Percentiles rank a stretch among this genome's conserved stretches.
Conservation (phyloP, 345 rosid species). For the Cochlearia excelsa region DNA sequence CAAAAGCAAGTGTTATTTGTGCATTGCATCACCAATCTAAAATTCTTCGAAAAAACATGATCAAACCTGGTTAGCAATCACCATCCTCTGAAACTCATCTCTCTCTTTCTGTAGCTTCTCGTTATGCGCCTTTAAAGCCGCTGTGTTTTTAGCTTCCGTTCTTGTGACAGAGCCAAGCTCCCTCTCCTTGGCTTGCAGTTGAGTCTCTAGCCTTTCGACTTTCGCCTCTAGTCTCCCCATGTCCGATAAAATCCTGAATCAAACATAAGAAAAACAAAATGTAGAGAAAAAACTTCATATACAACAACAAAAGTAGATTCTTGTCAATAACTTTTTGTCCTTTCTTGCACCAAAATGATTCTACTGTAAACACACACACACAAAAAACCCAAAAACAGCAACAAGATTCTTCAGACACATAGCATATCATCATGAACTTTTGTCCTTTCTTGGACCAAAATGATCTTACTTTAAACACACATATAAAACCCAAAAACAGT, state of each 20-base stretch:
- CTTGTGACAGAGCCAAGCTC: conserved; percentile 89
- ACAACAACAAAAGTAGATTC: conserved; percentile 9
- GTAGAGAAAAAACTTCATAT: neutral
- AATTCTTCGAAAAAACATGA: neutral
- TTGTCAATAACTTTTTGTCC: too few relatives aligned
- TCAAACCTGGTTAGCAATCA: conserved; percentile 87
- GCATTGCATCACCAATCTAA: conserved; percentile 1
- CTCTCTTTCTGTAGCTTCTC: conserved; percentile 93
- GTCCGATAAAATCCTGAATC: conserved; percentile 61
- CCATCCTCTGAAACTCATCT: conserved; percentile 98
- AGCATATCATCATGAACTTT: too few relatives aligned
- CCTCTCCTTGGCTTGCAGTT: conserved; percentile 78
- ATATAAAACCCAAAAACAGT: conserved; percentile 8
- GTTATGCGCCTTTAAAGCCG: conserved; percentile 78
- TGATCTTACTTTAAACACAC: neutral
- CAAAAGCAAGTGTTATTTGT: conserved; percentile 25
- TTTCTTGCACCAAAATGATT: too few relatives aligned
- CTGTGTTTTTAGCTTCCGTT: conserved; percentile 85
- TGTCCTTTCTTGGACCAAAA: too few relatives aligned
- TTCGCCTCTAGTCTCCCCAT: conserved; percentile 85
- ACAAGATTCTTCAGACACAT: too few relatives aligned
- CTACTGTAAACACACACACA: neutral
- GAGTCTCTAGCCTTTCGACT: conserved; percentile 89
- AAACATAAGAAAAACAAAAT: conserved; percentile 1
- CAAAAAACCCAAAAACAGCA: neutral